phyloP scores from a whole-genome alignment of 1,284 basidiomycete genomes.

The Phenoliferia sp. region DNA sequence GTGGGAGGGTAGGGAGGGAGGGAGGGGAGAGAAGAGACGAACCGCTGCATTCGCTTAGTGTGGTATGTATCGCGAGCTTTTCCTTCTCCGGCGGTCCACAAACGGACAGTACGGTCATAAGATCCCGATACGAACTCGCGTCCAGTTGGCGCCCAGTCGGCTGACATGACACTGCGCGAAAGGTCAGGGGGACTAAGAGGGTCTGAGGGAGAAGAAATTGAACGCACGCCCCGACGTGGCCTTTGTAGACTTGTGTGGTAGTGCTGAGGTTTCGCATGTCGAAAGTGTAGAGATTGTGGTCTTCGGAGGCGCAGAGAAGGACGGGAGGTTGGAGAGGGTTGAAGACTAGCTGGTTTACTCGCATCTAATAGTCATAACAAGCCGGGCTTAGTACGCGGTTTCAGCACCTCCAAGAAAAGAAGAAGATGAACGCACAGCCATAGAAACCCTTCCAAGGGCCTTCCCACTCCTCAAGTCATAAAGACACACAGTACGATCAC shows the following conservation, averaged over 20 bases:
- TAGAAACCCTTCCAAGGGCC: slow-evolving; percentile 81
- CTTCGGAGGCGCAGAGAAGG: slow-evolving; percentile 88
- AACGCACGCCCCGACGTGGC: slow-evolving; percentile 77
- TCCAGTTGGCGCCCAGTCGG: slow-evolving; percentile 68
- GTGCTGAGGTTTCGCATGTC: slow-evolving; percentile 80
- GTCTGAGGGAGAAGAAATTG: background rate
- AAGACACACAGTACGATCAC: slow-evolving; percentile 88
- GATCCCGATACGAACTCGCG: slow-evolving; percentile 91
- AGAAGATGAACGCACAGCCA: slow-evolving; percentile 59
- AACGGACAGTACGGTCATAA: slow-evolving; percentile 88
- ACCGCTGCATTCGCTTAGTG: slow-evolving; percentile 98
- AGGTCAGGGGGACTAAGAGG: background rate
- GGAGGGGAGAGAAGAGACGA: slow-evolving; percentile 27
- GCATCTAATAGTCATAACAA: slow-evolving; percentile 32
- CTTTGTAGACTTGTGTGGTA: slow-evolving; percentile 94
- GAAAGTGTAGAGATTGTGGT: slow-evolving; percentile 97
- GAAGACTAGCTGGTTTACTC: slow-evolving; percentile 82
- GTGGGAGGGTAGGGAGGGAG: slow-evolving; percentile 9
- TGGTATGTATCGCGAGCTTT: slow-evolving; percentile 88
- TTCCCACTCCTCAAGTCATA: slow-evolving; percentile 96
- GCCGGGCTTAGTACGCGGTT: background rate
- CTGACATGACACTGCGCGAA: slow-evolving; percentile 38
- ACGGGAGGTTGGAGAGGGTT: slow-evolving; percentile 92
- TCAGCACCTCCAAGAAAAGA: slow-evolving; percentile 1
- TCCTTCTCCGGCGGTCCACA: slow-evolving; percentile 88